Evolutionary conservation across 176 grass and related monocot genomes (phyloP).

Genomic region (Carex cristatella): DNA sequence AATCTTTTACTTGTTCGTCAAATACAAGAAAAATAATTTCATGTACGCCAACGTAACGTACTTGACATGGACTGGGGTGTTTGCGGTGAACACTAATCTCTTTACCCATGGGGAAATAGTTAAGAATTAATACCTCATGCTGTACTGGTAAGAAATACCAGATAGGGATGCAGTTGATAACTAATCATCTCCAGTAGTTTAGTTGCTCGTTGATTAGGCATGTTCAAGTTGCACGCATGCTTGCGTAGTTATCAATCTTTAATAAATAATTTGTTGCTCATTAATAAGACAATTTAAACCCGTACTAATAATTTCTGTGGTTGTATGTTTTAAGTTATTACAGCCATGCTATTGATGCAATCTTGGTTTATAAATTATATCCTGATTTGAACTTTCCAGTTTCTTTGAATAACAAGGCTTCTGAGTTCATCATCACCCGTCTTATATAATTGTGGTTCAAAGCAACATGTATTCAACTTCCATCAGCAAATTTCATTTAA

Average conservation of each 20-base stretch:
- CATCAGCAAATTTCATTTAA: not conserved
- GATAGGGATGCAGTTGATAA: not conserved
- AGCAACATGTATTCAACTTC: not conserved
- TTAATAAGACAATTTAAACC: not conserved
- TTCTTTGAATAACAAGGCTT: not conserved
- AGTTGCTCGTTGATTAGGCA: not conserved
- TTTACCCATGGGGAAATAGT: not conserved
- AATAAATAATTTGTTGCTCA: not conserved
- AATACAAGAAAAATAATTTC: not conserved
- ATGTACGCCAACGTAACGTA: not conserved
- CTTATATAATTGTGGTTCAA: not conserved
- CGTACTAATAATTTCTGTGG: too few species aligned
- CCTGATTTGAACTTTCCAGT: not conserved
- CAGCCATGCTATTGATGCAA: too few species aligned
- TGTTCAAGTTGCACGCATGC: not conserved
- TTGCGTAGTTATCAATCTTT: not conserved
- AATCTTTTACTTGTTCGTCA: not conserved
- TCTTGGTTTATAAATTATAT: not conserved
- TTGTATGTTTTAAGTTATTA: too few species aligned
- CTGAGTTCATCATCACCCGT: not conserved
- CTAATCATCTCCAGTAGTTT: not conserved
- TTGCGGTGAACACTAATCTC: not conserved
- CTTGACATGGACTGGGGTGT: not conserved
- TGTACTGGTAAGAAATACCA: not conserved
- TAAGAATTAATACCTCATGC: not conserved